A percentile compares a stretch with the other conserved stretches of the same genome.
phyloP scores from a whole-genome alignment of 371 early-diverging fungal genomes.

The Apophysomyces variabilis region DNA sequence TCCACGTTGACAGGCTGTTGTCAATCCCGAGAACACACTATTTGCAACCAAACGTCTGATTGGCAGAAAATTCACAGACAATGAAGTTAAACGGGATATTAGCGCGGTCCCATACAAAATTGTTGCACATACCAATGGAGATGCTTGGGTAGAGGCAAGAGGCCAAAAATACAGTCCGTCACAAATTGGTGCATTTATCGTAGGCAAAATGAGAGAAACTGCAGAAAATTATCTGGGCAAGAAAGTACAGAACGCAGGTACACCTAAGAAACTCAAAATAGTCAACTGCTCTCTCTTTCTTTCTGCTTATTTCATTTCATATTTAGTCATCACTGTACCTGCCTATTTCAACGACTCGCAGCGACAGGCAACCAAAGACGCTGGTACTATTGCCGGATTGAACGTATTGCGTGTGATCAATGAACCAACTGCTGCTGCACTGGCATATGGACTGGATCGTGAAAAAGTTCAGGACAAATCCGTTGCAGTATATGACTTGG shows the following conservation, averaged over 20 bases:
- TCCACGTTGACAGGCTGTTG: slow-evolving; percentile 67
- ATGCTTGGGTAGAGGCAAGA: slow-evolving; percentile 94
- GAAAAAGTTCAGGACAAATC: slow-evolving; percentile 75
- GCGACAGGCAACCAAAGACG: slow-evolving; percentile 98
- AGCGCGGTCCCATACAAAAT: slow-evolving; percentile 91
- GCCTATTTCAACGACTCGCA: slow-evolving; percentile 91
- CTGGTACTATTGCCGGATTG: slow-evolving; percentile 94
- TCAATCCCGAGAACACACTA: slow-evolving; percentile 91
- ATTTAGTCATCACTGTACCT: slow-evolving; percentile 81
- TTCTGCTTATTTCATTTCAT: slow-evolving; percentile 10
- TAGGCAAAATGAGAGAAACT: slow-evolving; percentile 94
- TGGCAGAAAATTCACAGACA: slow-evolving; percentile 91
- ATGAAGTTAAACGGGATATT: slow-evolving; percentile 83
- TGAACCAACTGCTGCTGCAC: slow-evolving; percentile 98
- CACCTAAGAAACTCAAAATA: slow-evolving; percentile 37
- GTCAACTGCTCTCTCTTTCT: slow-evolving; percentile 26
- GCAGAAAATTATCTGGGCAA: slow-evolving; percentile 88
- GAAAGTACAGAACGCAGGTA: slow-evolving; percentile 84
- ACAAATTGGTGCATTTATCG: slow-evolving; percentile 94
- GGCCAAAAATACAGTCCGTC: slow-evolving; percentile 95
- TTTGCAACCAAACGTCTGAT: slow-evolving; percentile 96
- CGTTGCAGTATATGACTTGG: slow-evolving; percentile 97
- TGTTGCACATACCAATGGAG: slow-evolving; percentile 88
- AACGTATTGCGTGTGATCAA: slow-evolving; percentile 96
- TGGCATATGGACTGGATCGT: slow-evolving; percentile 94